Conservation (phyloP, 208 protist genomes). For the Endotrypanum monterogeii region DNA sequence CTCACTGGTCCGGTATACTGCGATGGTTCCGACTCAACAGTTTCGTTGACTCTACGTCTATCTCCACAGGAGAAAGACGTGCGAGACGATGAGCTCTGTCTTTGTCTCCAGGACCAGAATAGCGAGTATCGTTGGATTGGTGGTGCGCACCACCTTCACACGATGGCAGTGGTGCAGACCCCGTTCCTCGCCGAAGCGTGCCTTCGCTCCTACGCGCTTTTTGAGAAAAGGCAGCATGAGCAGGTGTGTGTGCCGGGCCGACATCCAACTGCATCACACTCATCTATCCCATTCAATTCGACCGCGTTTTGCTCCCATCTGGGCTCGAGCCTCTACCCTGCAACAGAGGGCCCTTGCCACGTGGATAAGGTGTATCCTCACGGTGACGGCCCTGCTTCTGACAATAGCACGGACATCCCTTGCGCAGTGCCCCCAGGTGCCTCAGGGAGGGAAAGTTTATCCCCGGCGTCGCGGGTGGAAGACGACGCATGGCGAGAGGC, state of each 20-base stretch:
- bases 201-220: slow-evolving; percentile 21
- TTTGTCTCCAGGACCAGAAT: slow-evolving; percentile 42
- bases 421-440: too few species aligned
- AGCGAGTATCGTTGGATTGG: slow-evolving; percentile 40
- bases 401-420: too few species aligned
- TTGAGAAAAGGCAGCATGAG: slow-evolving; percentile 17
- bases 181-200: slow-evolving; percentile 35
- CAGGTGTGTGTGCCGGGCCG: neutral
- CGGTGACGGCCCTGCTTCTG: too few species aligned
- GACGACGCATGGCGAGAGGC: neutral
- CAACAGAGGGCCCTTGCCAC: too few species aligned
- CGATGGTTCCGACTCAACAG: neutral
- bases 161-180: slow-evolving; percentile 18
- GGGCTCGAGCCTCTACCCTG: too few species aligned
- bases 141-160: slow-evolving; percentile 19
- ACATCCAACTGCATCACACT: neutral
- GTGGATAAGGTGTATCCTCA: too few species aligned
- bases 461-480: too few species aligned
- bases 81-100: slow-evolving; percentile 17
- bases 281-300: neutral
- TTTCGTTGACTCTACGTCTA: neutral
- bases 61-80: neutral
- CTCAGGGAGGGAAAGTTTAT: too few species aligned
- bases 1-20: too few species aligned
- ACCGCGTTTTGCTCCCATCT: too few species aligned